phyloP scores from a whole-genome alignment of 2,329 filamentous ascomycete species.

The Colletotrichum acutatum region DNA sequence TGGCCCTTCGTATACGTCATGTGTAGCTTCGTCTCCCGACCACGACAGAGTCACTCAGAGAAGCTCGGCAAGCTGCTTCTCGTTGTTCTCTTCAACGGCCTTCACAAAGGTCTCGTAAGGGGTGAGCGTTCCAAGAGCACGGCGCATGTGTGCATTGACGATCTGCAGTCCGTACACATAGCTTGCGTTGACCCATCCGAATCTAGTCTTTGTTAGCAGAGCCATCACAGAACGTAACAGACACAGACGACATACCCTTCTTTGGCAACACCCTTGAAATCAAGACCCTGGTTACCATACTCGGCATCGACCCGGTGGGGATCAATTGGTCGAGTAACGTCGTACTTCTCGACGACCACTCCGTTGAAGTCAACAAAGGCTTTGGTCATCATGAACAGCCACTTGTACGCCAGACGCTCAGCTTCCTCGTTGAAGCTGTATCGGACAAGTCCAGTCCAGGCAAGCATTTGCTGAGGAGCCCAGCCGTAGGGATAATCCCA shows the following conservation, averaged over 20 bases:
- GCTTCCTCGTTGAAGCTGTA: slow-evolving; percentile 94
- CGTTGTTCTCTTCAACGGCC: slow-evolving; percentile 68
- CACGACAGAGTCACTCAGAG: slow-evolving; percentile 28
- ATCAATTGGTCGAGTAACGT: slow-evolving; percentile 89
- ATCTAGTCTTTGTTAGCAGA: slow-evolving; percentile 65
- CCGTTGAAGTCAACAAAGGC: slow-evolving; percentile 99
- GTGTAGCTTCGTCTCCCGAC: background rate
- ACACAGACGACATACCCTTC: slow-evolving; percentile 79
- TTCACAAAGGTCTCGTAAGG: slow-evolving; percentile 85
- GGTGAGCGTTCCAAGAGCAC: slow-evolving; percentile 88
- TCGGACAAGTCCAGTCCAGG: slow-evolving; percentile 91
- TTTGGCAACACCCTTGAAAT: slow-evolving; percentile 95
- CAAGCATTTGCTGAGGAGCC: slow-evolving; percentile 98
- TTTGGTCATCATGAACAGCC: slow-evolving; percentile 98
- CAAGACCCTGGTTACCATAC: slow-evolving; percentile 95
- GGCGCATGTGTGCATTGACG: slow-evolving; percentile 87
- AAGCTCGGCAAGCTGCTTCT: slow-evolving; percentile 62
- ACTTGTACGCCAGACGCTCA: slow-evolving; percentile 91
- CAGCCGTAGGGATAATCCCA: slow-evolving; percentile 99
- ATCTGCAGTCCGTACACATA: slow-evolving; percentile 94
- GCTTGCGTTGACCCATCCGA: slow-evolving; percentile 98
- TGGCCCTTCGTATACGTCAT: background rate
- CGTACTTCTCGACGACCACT: slow-evolving; percentile 98
- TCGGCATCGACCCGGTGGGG: slow-evolving; percentile 96
- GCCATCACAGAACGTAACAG: background rate